These are phyloP conservation scores for Lasiosphaeris hirsuta DNA, from an alignment of 495 filamentous ascomycete genomes.

Conservation along the genomic window DNA sequence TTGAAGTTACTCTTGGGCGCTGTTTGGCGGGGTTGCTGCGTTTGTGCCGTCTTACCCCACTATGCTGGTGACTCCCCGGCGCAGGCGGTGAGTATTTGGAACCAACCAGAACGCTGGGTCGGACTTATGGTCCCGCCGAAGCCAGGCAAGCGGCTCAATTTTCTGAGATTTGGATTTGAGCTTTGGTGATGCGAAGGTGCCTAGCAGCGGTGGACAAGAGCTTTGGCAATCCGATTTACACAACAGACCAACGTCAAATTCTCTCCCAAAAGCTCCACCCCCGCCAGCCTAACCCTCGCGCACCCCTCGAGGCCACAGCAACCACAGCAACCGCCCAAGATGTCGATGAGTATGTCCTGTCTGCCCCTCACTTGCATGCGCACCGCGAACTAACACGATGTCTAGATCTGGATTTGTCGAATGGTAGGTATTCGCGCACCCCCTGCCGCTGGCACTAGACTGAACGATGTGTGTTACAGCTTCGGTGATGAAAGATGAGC, in stretches of 20 bases:
- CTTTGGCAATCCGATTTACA: slow-evolving; percentile 8
- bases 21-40: slow-evolving; percentile 12
- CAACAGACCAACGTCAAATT: slow-evolving; percentile 4
- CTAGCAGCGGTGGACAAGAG: slow-evolving; percentile 22
- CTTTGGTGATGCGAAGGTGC: slow-evolving; percentile 26
- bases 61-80: neutral
- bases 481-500: slow-evolving; percentile 73
- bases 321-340: slow-evolving; percentile 30
- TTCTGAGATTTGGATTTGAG: slow-evolving; percentile 30
- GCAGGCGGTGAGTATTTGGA: slow-evolving; percentile 8
- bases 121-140: slow-evolving; percentile 25
- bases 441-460: neutral
- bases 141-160: slow-evolving; percentile 24
- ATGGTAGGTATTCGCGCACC: slow-evolving; percentile 36
- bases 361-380: slow-evolving; percentile 7
- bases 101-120: slow-evolving; percentile 20
- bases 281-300: neutral
- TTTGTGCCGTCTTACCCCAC: slow-evolving; percentile 9
- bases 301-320: neutral
- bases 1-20: too few species aligned
- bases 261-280: slow-evolving; percentile 9
- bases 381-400: slow-evolving; percentile 27
- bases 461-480: slow-evolving; percentile 33
- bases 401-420: slow-evolving; percentile 49
- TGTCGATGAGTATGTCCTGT: slow-evolving; percentile 47